Percentiles rank a stretch among this genome's conserved stretches.
Conservation (phyloP, 228 moss, liverwort and hornwort genomes). For the Sphagnum magellanicum region DNA sequence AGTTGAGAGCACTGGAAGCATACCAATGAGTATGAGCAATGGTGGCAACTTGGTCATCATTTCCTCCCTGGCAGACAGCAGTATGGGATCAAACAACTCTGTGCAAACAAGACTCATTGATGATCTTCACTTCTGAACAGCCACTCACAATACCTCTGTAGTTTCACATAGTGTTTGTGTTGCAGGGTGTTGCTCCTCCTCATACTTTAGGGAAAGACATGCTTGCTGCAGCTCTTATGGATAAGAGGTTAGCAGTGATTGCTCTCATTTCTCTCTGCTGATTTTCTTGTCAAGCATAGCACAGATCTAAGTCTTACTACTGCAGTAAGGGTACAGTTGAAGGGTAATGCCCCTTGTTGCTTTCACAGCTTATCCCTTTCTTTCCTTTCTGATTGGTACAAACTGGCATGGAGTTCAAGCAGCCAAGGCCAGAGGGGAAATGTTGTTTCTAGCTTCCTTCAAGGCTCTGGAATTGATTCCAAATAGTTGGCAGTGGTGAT, state of each 20-base stretch:
- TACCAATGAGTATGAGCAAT: conserved; percentile 22
- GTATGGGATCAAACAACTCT: conserved; percentile 46
- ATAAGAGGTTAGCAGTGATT: conserved; percentile 5
- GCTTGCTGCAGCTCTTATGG: conserved; percentile 40
- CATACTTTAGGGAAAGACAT: conserved; percentile 29
- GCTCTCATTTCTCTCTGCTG: too few relatives aligned
- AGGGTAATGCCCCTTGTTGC: too few relatives aligned
- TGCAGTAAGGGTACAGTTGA: too few relatives aligned
- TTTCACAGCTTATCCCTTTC: too few relatives aligned
- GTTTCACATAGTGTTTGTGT: conserved; percentile 22
- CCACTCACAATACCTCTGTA: conserved; percentile 13
- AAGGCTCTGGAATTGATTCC: too few relatives aligned
- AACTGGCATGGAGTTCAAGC: too few relatives aligned
- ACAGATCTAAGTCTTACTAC: too few relatives aligned
- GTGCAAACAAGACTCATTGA: conserved; percentile 42
- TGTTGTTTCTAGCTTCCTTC: too few relatives aligned
- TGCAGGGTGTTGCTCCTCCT: conserved; percentile 15
- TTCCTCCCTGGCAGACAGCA: conserved; percentile 28
- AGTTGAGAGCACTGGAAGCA: conserved; percentile 40
- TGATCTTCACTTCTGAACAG: conserved; percentile 26
- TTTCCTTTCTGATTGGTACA: too few relatives aligned
- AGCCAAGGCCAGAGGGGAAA: too few relatives aligned
- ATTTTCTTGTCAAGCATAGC: too few relatives aligned
- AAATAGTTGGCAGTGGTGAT: too few relatives aligned
- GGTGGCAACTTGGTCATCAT: conserved; percentile 27